Evolutionary conservation across 306 rosid genomes (phyloP).

Genomic region (Cicer chorassanicum): DNA sequence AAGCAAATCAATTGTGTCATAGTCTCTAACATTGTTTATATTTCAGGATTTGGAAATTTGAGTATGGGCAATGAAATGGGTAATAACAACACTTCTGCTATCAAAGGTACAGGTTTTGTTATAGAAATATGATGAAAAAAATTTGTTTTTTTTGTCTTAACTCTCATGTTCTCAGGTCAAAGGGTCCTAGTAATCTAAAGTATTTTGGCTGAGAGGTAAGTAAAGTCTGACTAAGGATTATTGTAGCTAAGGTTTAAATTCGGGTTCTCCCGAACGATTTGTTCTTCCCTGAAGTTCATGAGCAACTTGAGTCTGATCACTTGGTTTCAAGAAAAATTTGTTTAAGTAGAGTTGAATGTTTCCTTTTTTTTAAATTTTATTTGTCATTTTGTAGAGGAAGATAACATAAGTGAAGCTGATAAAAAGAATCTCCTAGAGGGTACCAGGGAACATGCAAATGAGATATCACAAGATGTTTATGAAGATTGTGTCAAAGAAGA

Average conservation of each 20-base stretch:
- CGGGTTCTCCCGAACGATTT: no score
- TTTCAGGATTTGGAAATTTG: conserved; percentile 65
- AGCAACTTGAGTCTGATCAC: no score
- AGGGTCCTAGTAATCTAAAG: no score
- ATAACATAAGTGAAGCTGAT: conserved; percentile 47
- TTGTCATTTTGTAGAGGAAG: conserved; percentile 63
- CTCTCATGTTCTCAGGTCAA: no score
- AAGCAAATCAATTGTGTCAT: conserved; percentile 33
- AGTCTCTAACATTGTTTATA: conserved; percentile 45
- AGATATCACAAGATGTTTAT: conserved; percentile 32
- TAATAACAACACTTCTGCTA: conserved; percentile 62
- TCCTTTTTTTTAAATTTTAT: neutral
- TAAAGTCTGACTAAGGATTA: no score
- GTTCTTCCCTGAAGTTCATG: no score
- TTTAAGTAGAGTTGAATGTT: conserved; percentile 12
- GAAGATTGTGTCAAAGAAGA: conserved; percentile 48
- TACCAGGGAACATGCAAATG: conserved; percentile 40
- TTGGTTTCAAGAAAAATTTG: neutral
- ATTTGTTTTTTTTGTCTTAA: no score
- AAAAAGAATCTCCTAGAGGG: conserved; percentile 26
- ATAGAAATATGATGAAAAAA: neutral
- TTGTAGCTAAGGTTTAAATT: fast-evolving
- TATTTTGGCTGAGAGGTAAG: no score
- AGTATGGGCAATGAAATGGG: conserved; percentile 95
- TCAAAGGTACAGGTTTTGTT: conserved; percentile 62